phyloP scores from a whole-genome alignment of 805 yeast genomes.

The Candida wancherniae region DNA sequence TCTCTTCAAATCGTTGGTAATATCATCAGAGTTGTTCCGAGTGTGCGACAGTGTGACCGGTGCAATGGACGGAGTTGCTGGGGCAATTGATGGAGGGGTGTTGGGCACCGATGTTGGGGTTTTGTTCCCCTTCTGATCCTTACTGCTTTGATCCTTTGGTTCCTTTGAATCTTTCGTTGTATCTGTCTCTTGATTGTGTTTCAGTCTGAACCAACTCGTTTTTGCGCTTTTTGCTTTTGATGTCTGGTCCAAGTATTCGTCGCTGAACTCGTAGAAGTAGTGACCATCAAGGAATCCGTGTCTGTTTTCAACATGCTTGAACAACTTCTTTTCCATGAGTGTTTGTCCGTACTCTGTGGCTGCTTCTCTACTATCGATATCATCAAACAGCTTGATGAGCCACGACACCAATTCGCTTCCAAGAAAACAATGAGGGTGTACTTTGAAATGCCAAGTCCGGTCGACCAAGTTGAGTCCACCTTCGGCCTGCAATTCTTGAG shows the following conservation, averaged over 20 bases:
- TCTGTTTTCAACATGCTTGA: constrained; percentile 76
- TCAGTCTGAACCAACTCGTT: constrained; percentile 32
- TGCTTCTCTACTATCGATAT: constrained; percentile 74
- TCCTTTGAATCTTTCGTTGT: constrained; percentile 1
- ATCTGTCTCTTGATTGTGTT: constrained; percentile 3
- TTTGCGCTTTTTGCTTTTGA: constrained; percentile 16
- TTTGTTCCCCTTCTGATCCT: constrained; percentile 2
- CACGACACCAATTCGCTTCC: constrained; percentile 86
- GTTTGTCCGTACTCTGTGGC: constrained; percentile 78
- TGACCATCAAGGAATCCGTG: constrained; percentile 91
- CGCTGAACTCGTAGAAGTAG: constrained; percentile 72
- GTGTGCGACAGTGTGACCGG: constrained; percentile 13
- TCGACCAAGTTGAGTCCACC: constrained; percentile 67
- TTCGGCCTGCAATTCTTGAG: constrained; percentile 58
- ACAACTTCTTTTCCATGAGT: constrained; percentile 65
- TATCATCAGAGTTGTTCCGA: constrained; percentile 22
- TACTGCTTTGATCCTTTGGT: background rate
- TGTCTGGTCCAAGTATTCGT: constrained; percentile 44
- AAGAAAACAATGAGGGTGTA: constrained; percentile 70
- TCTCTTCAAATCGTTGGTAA: constrained; percentile 8
- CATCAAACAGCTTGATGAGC: constrained; percentile 74
- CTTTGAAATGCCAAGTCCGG: constrained; percentile 86
- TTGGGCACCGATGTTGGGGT: constrained; percentile 3
- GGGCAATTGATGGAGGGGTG: constrained; percentile 6
- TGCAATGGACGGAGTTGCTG: constrained; percentile 3